A percentile compares a stretch with the other conserved stretches of the same genome.
phyloP scores from a whole-genome alignment of 2,329 filamentous ascomycete species.

The Talaromyces islandicus region DNA sequence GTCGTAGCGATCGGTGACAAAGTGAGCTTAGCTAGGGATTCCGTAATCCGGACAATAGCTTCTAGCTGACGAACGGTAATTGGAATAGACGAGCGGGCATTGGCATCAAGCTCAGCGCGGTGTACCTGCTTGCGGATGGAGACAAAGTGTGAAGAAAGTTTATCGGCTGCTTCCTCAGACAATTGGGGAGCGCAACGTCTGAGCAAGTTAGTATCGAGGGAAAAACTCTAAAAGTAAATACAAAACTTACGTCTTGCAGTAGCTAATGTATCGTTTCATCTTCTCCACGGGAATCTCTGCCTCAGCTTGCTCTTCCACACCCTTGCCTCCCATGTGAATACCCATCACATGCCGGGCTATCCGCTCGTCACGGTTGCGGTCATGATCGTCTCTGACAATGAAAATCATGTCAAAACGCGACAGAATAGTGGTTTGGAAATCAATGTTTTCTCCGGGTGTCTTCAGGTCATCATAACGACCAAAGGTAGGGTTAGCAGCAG shows the following conservation, averaged over 20 bases:
- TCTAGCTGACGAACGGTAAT: constrained; percentile 97
- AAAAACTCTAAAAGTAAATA: background rate
- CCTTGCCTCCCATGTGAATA: constrained; percentile 88
- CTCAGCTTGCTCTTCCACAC: constrained; percentile 73
- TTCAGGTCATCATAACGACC: constrained; percentile 98
- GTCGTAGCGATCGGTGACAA: constrained; percentile 83
- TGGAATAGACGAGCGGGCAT: constrained; percentile 85
- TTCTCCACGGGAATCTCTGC: constrained; percentile 91
- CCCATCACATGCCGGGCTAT: constrained; percentile 97
- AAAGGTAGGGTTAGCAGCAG: constrained; percentile 95
- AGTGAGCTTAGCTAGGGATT: constrained; percentile 86
- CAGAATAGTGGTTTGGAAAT: constrained; percentile 97
- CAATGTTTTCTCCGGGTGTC: constrained; percentile 94
- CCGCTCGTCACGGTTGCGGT: constrained; percentile 78
- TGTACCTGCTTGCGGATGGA: constrained; percentile 93
- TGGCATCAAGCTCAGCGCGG: constrained; percentile 80
- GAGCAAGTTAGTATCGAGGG: constrained; percentile 13
- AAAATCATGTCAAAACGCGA: constrained; percentile 99
- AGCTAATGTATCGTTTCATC: constrained; percentile 95
- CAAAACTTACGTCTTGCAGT: constrained; percentile 79
- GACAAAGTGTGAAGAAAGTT: constrained; percentile 94
- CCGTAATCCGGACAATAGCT: constrained; percentile 93
- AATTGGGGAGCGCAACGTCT: constrained; percentile 89
- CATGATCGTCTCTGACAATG: constrained; percentile 94
- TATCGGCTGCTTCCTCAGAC: constrained; percentile 85